Evolutionary conservation across 2,329 filamentous ascomycete genomes (phyloP).

Genomic region (Colletotrichum trifolii): DNA sequence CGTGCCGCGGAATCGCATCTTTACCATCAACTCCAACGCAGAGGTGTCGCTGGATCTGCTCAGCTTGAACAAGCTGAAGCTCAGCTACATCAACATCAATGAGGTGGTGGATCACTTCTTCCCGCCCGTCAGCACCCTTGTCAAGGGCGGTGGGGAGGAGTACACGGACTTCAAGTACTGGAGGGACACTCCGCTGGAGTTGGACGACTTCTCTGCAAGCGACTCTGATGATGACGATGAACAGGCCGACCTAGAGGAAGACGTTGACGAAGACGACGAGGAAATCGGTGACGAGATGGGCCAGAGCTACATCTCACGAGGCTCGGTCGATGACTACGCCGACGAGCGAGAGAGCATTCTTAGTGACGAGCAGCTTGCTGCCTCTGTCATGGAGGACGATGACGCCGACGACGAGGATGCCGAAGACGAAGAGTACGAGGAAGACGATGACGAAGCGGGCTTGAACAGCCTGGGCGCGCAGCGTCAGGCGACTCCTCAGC

Average conservation of each 20-base stretch:
- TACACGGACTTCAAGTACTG: slow-evolving; percentile 99
- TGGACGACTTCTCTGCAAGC: slow-evolving; percentile 89
- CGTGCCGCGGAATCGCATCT: slow-evolving; percentile 93
- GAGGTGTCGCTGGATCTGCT: slow-evolving; percentile 93
- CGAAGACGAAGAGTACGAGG: slow-evolving; percentile 50
- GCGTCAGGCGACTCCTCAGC: slow-evolving; percentile 33
- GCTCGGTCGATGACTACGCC: slow-evolving; percentile 60
- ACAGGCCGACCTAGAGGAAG: slow-evolving; percentile 59
- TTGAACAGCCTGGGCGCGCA: slow-evolving; percentile 25
- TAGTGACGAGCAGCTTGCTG: slow-evolving; percentile 54
- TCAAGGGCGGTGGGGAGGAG: slow-evolving; percentile 90
- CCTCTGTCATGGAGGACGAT: slow-evolving; percentile 52
- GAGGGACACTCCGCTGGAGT: slow-evolving; percentile 84
- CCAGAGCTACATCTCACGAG: slow-evolving; percentile 66
- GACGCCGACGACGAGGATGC: slow-evolving; percentile 48
- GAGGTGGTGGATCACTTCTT: slow-evolving; percentile 99
- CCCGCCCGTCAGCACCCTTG: slow-evolving; percentile 86
- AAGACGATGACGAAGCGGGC: slow-evolving; percentile 55
- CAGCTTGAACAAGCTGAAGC: slow-evolving; percentile 92
- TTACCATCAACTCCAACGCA: slow-evolving; percentile 98
- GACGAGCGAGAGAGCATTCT: slow-evolving; percentile 55
- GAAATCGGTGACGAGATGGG: slow-evolving; percentile 57
- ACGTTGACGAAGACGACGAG: slow-evolving; percentile 61
- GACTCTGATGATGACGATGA: slow-evolving; percentile 71
- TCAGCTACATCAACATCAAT: slow-evolving; percentile 96